Evolutionary conservation across 129 eudicot species (phyloP), one percentile per base, ranked within the genome.

Genomic region (Flaveria sonorensis): DNA sequence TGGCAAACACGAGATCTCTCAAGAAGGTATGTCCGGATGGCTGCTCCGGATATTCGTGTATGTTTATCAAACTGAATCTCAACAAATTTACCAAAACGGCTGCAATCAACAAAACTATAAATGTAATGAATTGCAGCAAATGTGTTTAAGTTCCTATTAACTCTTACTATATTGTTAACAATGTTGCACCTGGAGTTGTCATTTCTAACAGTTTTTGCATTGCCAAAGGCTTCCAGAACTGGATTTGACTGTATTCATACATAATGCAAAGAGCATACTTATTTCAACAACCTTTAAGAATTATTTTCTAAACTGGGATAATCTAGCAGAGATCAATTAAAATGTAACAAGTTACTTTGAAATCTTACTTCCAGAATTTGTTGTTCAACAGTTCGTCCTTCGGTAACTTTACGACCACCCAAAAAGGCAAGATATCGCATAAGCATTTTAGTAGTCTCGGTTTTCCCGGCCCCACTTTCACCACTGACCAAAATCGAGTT

Each of bases 391-490:
- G 97, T 89, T 36, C 95, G 81, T 53, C 96, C 99, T 86, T 91
- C 97, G 20, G 96, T 89, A 77, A 86, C 87, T 80, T 86, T 84
- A 78, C 85, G 92, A 42, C 97, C 99, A 71, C 99, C 97, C 88
- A 95, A 85, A 86, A 73, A 95, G 26, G 99, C 99, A 82, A 95
- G 97, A 83, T 95, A 95, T 2, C 79, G 93, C 97, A 95, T 95
- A 86, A 91, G 97, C 99, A 95, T 95, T 86, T 95, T 95, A 45
- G 99, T 95, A 23, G 99, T 95, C 86, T 92, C 99, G 24, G 99
- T 95, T 84, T 95, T 95, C 63, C 99, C 99, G 12, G 99, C 96
- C 68, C 97, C 99, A 82, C 99, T 95, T 88, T 95, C 99, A 66
- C 99, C 99, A 57, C 99, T 95, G 19, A 95, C 99, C 82, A 95